phyloP scores from a whole-genome alignment of 768 basidiomycete species.

The Mycena kentingensis region DNA sequence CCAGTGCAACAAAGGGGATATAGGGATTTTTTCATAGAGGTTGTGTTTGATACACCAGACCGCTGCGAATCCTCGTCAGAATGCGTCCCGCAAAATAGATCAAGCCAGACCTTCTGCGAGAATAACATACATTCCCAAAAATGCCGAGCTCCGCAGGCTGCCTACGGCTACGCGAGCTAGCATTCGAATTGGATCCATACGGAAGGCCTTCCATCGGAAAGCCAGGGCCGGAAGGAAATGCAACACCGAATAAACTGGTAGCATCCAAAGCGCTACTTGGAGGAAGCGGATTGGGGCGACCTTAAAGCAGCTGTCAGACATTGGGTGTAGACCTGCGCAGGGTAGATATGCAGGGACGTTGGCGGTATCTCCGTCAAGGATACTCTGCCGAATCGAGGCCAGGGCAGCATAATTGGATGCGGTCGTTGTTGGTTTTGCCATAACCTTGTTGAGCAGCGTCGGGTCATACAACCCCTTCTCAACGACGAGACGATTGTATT shows the following conservation, averaged over 20 bases:
- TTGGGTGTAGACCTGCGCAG: constrained; percentile 82
- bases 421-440: constrained; percentile 53
- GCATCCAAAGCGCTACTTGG: constrained; percentile 80
- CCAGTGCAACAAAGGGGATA: constrained; percentile 32
- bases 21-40: constrained; percentile 50
- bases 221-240: constrained; percentile 87
- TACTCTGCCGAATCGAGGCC: constrained; percentile 40
- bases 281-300: constrained; percentile 74
- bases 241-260: constrained; percentile 83
- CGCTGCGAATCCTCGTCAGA: constrained; percentile 37
- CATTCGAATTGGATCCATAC: constrained; percentile 66
- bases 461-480: constrained; percentile 58
- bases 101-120: constrained; percentile 72
- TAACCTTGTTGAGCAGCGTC: constrained; percentile 55
- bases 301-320: constrained; percentile 54
- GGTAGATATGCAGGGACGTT: constrained; percentile 59
- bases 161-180: constrained; percentile 66
- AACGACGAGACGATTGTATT: constrained; percentile 63
- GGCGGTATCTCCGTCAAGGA: constrained; percentile 37
- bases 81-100: background rate
- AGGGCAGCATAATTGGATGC: constrained; percentile 52
- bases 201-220: constrained; percentile 72
- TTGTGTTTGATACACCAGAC: constrained; percentile 70
- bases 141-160: constrained; percentile 81
- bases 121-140: constrained; percentile 80